These are phyloP conservation scores for Sugiyamaella americana DNA, from an alignment of 805 yeast species.

Conservation along the genomic window DNA sequence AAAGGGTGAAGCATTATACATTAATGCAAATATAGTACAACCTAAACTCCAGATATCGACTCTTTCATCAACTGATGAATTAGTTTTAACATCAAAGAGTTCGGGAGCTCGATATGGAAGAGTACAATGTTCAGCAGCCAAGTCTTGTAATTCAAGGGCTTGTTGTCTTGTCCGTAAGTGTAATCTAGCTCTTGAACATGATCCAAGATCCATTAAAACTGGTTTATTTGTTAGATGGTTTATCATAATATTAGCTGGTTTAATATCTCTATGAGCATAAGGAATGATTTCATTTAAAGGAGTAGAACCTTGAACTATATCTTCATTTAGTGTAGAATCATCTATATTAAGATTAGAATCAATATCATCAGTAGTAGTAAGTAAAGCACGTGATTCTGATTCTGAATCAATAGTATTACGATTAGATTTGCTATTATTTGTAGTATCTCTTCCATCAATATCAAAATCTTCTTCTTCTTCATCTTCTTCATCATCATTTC, in stretches of 20 bases:
- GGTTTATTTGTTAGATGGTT: constrained; percentile 69
- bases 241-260: constrained; percentile 85
- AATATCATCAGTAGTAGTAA: constrained; percentile 9
- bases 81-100: constrained; percentile 66
- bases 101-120: constrained; percentile 90
- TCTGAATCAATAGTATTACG: background rate
- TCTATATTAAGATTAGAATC: too few species aligned
- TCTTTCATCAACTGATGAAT: constrained; percentile 58
- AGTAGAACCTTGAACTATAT: constrained; percentile 30
- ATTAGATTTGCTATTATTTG: background rate
- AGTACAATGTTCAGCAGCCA: constrained; percentile 79
- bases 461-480: background rate
- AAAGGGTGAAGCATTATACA: constrained; percentile 81
- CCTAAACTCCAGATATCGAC: constrained; percentile 93
- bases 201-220: constrained; percentile 79
- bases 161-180: constrained; percentile 53
- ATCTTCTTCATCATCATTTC: constrained; percentile 12
- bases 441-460: constrained; percentile 4
- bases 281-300: constrained; percentile 55
- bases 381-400: background rate
- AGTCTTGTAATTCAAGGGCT: constrained; percentile 71
- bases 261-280: constrained; percentile 80
- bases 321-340: too few species aligned
- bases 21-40: constrained; percentile 67
- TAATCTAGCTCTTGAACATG: constrained; percentile 60